Evolutionary conservation across 441 rosid species (phyloP), one percentile per base, ranked within the genome.

Genomic region (Euphorbia celastroides): DNA sequence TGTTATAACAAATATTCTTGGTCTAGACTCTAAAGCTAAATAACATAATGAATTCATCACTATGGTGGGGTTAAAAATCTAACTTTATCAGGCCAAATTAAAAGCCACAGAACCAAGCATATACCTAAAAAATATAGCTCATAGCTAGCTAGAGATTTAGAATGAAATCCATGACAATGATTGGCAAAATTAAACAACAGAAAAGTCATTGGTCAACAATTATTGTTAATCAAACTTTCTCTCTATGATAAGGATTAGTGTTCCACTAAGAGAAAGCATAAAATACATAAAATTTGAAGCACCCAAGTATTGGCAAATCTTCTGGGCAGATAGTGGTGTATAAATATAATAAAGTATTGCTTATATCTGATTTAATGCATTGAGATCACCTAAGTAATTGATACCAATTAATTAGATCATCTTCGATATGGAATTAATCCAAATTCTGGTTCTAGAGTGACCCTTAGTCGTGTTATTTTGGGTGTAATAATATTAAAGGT

Each of bases 231-330:
- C 9, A 34, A 17, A 48, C 54, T 44, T 36, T 57, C 12, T 28
- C 12, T 28, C 16, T 1, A 44, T 8, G 30, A 7, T 6, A 14
- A 46, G 46, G 58, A 48, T 20, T 46, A 27, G 30, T 7, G 38
- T n/a, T 57, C 68, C 59, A 70, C 57, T 22, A 8, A 31, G 13
- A 36, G 55, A 52, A 61, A 38, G 19, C 36, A 61, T 60, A 34
- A 59, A 31, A 28, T 17, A 10, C 44, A 57, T 57, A 44, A 57
- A 8, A 23, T 25, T 20, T 5, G 27, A 56, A n/a, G 62, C 54
- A 57, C 19, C 55, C 1, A 26, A 5, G 64, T 0, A 3, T n/a
- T 57, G 52, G 38, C n/a, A 36, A 55, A 25, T 41, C 2, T n/a
- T 55, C 11, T 38, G 2, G 60, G 44, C 5, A 42, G 52, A 68